Conservation (phyloP, 768 basidiomycete species). For the Holtermanniella nyarrowii region DNA sequence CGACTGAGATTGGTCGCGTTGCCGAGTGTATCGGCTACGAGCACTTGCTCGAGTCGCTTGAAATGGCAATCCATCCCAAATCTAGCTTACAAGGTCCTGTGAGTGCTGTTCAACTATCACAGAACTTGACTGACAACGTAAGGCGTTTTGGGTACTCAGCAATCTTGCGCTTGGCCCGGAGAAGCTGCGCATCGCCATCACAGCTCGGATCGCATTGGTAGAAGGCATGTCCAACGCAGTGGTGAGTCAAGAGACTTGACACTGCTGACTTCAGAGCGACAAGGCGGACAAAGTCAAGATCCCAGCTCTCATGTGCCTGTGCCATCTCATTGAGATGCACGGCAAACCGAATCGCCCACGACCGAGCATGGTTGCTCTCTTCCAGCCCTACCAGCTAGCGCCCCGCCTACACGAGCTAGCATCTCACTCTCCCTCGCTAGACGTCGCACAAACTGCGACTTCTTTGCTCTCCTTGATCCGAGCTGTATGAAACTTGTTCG, state of each 20-base stretch:
- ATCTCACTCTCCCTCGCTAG: slow-evolving; percentile 10
- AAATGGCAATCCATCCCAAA: slow-evolving; percentile 1
- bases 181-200: slow-evolving; percentile 11
- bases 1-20: slow-evolving; percentile 15
- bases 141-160: slow-evolving; percentile 22
- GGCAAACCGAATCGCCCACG: slow-evolving; percentile 19
- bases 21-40: slow-evolving; percentile 19
- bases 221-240: slow-evolving; percentile 23
- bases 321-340: slow-evolving; percentile 26
- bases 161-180: slow-evolving; percentile 31
- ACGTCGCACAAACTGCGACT: slow-evolving; percentile 15
- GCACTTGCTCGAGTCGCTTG: slow-evolving; percentile 16
- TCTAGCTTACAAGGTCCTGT: slow-evolving; percentile 9
- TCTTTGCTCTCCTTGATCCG: slow-evolving; percentile 13
- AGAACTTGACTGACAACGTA: not conserved
- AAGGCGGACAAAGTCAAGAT: slow-evolving; percentile 15
- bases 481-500: too few species aligned
- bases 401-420: slow-evolving; percentile 14
- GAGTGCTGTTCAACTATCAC: slow-evolving; percentile 1
- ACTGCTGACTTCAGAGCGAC: slow-evolving; percentile 15
- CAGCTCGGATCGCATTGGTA: slow-evolving; percentile 15
- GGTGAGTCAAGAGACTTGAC: slow-evolving; percentile 5
- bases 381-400: slow-evolving; percentile 28
- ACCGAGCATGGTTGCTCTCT: slow-evolving; percentile 22
- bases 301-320: slow-evolving; percentile 16